These are phyloP conservation scores for Dothistroma pini DNA, from an alignment of 2,329 filamentous ascomycete species.

Conservation along the genomic window DNA sequence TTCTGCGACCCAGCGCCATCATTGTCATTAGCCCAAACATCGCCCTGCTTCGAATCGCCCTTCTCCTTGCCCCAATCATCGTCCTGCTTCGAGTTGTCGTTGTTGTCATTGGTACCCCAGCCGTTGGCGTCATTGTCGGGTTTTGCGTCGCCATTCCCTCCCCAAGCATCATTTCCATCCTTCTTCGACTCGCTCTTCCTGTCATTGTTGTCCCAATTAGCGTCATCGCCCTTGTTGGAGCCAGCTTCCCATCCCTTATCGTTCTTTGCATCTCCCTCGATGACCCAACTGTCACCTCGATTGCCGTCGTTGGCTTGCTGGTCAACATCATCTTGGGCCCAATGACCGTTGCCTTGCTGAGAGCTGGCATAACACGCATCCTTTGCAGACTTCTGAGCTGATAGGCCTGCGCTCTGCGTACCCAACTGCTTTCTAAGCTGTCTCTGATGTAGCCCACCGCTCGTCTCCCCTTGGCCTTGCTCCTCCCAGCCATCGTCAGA, in stretches of 20 bases:
- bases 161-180: constrained; percentile 3
- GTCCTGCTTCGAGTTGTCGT: constrained; percentile 5
- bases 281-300: not conserved
- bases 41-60: not conserved
- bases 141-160: constrained; percentile 27
- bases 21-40: constrained; percentile 8
- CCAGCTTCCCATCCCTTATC: not conserved
- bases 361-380: not conserved
- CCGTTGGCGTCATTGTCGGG: constrained; percentile 3
- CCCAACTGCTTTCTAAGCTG: not conserved
- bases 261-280: not conserved
- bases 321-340: not conserved
- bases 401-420: not conserved
- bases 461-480: constrained; percentile 7
- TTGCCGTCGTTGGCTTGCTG: not conserved
- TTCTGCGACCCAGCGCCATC: constrained; percentile 1
- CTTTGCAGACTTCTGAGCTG: not conserved
- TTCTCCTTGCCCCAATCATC: not conserved
- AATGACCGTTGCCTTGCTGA: not conserved
- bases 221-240: not conserved
- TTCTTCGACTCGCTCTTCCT: constrained; percentile 5
- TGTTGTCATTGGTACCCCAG: not conserved
- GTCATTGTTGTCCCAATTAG: constrained; percentile 3
- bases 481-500: constrained; percentile 12
- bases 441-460: not conserved